Base-by-base conservation (phyloP, 2,329 filamentous ascomycete genomes). In the Xylariaceae sp. region DNA sequence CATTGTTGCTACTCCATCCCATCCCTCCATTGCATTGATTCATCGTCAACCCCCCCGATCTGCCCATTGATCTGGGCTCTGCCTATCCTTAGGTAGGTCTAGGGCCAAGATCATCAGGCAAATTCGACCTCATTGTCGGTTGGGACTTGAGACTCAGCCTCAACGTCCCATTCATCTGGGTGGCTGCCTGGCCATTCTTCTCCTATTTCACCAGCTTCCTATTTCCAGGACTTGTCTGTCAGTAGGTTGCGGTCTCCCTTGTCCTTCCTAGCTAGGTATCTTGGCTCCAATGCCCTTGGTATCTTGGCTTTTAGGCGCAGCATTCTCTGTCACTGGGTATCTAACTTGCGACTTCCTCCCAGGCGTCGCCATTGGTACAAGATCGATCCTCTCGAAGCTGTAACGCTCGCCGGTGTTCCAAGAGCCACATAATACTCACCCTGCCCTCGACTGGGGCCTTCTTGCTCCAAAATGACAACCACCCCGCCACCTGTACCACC, bases 391-490 rank as follows among this genome's bases (percentile, higher is more conserved):
- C n/a, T n/a, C n/a, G 21, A 24, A 24, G 11, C 21, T 24, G 21
- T 24, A 24, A 24, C 21, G 11, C 21, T 11, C 21, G n/a, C 21
- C 21, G 21, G 21, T 24, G 21, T 24, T 11, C 11, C 11, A n/a
- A n/a, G n/a, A n/a, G n/a, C n/a, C n/a, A n/a, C n/a, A n/a, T n/a
- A n/a, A n/a, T n/a, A n/a, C n/a, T n/a, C n/a, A n/a, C n/a, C n/a
- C n/a, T n/a, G n/a, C n/a, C n/a, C n/a, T n/a, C n/a, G n/a, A n/a
- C n/a, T n/a, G n/a, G n/a, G n/a, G n/a, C n/a, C n/a, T n/a, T 34
- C 32, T 31, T 30, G 26, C 45, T 46, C 41, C 48, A 59, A 50
- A 43, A 59, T 59, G 56, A 57, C 53, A 37, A 34, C 45, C 29
- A 50, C 46, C 35, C 52, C 50, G 35, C 45, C 53, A 40, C 50